Conservation (phyloP, 148 eudicot species). For the Pharnaceum exiguum region DNA sequence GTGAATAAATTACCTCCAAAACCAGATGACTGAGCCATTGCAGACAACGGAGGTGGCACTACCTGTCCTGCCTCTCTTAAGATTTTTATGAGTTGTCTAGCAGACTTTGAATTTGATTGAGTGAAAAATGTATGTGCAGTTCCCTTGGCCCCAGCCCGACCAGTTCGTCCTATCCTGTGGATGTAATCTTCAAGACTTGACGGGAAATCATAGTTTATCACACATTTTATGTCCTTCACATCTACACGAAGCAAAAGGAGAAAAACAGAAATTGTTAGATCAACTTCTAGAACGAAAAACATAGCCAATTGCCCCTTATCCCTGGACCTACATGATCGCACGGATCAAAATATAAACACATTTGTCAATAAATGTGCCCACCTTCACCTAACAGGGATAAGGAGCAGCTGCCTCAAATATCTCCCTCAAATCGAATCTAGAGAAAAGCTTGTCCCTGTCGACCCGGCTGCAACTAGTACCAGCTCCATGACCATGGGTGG, state of each 20-base stretch:
- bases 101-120: slow-evolving; percentile 67
- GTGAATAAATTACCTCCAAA: slow-evolving; percentile 45
- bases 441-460: slow-evolving; percentile 54
- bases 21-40: slow-evolving; percentile 58
- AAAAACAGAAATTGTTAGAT: slow-evolving; percentile 9
- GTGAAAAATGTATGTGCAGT: slow-evolving; percentile 89
- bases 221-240: slow-evolving; percentile 99
- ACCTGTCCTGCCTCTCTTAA: slow-evolving; percentile 89
- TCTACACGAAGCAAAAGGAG: slow-evolving; percentile 55
- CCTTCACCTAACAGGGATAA: slow-evolving; percentile 99
- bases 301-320: slow-evolving; percentile 66
- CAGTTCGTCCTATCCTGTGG: slow-evolving; percentile 96
- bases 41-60: slow-evolving; percentile 61
- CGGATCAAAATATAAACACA: slow-evolving; percentile 60
- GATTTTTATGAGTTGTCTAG: slow-evolving; percentile 78
- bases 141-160: slow-evolving; percentile 97
- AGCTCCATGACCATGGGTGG: slow-evolving; percentile 82
- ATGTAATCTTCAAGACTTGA: slow-evolving; percentile 89
- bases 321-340: slow-evolving; percentile 66
- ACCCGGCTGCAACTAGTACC: slow-evolving; percentile 83
- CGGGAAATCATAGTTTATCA: slow-evolving; percentile 91
- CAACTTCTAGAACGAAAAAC: slow-evolving; percentile 2
- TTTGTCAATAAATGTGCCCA: slow-evolving; percentile 80
- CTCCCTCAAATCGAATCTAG: slow-evolving; percentile 38
- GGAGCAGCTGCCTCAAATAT: slow-evolving; percentile 73